A percentile compares a stretch with the other conserved stretches of the same genome.
phyloP scores from a whole-genome alignment of 2,329 filamentous ascomycete genomes.

The Didymella glomerata region DNA sequence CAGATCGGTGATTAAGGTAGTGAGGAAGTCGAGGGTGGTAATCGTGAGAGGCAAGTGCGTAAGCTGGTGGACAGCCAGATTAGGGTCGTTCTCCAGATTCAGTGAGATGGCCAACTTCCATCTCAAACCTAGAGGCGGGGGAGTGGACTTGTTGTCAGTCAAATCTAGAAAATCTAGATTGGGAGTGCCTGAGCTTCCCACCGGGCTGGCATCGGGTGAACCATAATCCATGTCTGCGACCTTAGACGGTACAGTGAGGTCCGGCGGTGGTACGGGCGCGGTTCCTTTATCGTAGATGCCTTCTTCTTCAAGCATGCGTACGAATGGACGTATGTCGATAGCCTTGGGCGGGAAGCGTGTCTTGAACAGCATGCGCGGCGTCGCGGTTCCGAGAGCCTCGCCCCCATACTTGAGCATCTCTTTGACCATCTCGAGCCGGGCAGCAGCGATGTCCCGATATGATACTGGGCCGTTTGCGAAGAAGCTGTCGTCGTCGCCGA shows the following conservation, averaged over 20 bases:
- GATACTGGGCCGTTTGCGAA: constrained; percentile 8
- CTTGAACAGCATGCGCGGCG: constrained; percentile 30
- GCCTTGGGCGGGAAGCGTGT: constrained; percentile 23
- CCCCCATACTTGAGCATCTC: constrained; percentile 31
- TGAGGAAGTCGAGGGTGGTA: constrained; percentile 51
- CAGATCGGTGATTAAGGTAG: constrained; percentile 44
- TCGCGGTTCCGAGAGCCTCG: constrained; percentile 17
- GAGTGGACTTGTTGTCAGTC: background rate
- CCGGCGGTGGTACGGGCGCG: constrained; percentile 1
- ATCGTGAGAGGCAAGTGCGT: constrained; percentile 50
- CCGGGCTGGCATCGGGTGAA: background rate
- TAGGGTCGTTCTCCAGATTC: constrained; percentile 31
- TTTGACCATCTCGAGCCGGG: constrained; percentile 41
- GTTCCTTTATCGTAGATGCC: constrained; percentile 42
- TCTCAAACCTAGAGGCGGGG: background rate
- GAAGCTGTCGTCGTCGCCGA: background rate
- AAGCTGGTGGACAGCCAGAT: constrained; percentile 38
- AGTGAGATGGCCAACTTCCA: constrained; percentile 1
- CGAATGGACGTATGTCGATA: constrained; percentile 42
- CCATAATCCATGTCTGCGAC: background rate
- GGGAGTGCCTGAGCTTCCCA: background rate
- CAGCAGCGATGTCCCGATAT: constrained; percentile 28
- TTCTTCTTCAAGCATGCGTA: constrained; percentile 50
- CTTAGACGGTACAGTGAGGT: background rate
- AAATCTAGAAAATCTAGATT: background rate